A percentile compares a stretch with the other conserved stretches of the same genome.
These are phyloP conservation scores for Candida gigantensis DNA, from an alignment of 1,139 yeast genomes.

Conservation along the genomic window DNA sequence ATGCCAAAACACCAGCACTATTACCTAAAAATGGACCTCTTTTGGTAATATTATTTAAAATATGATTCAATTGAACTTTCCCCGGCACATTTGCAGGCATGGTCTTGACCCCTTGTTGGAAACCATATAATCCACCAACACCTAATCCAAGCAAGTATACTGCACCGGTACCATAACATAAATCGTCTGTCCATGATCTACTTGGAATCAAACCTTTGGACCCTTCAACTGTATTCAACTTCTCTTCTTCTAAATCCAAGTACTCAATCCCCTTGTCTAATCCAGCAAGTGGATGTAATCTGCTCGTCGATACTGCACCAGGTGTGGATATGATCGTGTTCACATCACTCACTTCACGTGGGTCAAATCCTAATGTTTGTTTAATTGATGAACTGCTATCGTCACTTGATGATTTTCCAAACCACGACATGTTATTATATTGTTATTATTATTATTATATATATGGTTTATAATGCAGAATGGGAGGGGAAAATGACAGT, in stretches of 20 bases:
- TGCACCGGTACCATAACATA: constrained; percentile 97
- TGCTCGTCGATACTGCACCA: constrained; percentile 49
- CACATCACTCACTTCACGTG: constrained; percentile 64
- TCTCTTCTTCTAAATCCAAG: constrained; percentile 81
- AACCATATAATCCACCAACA: constrained; percentile 84
- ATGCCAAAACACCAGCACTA: constrained; percentile 90
- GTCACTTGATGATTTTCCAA: constrained; percentile 43
- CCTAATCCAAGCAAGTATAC: constrained; percentile 80
- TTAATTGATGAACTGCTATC: constrained; percentile 26
- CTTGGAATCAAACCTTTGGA: constrained; percentile 90
- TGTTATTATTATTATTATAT: background rate
- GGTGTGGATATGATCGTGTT: constrained; percentile 61
- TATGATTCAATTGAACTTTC: constrained; percentile 81
- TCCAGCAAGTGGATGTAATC: constrained; percentile 91
- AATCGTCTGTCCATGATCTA: constrained; percentile 95
- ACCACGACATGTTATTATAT: constrained; percentile 59
- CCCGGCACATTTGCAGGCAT: constrained; percentile 74
- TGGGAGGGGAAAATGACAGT: too few species aligned
- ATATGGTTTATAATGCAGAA: too few species aligned
- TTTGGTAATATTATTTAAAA: constrained; percentile 87
- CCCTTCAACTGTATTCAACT: constrained; percentile 74
- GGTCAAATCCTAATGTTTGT: constrained; percentile 63
- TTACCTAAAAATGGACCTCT: constrained; percentile 96
- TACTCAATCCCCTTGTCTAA: constrained; percentile 87
- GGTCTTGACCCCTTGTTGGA: constrained; percentile 78